Base-by-base conservation (phyloP, 768 basidiomycete species). In the Suillus occidentalis region DNA sequence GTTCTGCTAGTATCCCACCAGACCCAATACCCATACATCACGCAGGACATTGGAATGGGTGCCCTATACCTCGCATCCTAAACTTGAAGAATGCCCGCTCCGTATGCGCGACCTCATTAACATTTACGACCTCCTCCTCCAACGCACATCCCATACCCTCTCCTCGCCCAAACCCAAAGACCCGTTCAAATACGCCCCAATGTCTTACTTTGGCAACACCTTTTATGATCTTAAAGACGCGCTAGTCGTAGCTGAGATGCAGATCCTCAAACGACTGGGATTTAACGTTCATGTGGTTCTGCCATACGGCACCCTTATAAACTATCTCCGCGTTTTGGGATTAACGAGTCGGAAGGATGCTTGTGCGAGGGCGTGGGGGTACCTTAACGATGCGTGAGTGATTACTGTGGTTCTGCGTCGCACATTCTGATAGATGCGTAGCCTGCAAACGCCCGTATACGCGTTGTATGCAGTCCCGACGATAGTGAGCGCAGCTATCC, bases 221-320 rank as follows among this genome's bases (percentile, higher is more conserved):
- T 99, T 97, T 72, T 98, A 98, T 80, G 93, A 96, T 67, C 83
- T 94, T 76, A 98, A 97, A 73, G 97, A 99, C 72, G 89, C 92
- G 8, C 81, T 98, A 58, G 94, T 98, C 25, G 90, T 96, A 16
- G 89, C 91, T 2, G 97, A 99, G 77, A 99, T 99, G 94, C 97
- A 99, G 75, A 85, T 99, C 25, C 83, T 99, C 68, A 99, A 99
- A 77, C 85, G 97, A 28, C 84, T 99, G 13, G 97, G 94, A 1
- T 99, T 99, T 80, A 92, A 98, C 72, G 93, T 97, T 47, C 90
- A 93, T 70, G 92, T 97, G 53, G 91, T 94, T 13, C 81, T 98
- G 39, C 95, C 97, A 4, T 99, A 99, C 69, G 94, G 91, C 40
- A 95, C 94, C 7, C 84, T 98, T 63, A 90, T 99, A 70, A 98